These are phyloP conservation scores for Phellinidium pouzarii DNA, from an alignment of 1,284 basidiomycete genomes.

Conservation along the genomic window DNA sequence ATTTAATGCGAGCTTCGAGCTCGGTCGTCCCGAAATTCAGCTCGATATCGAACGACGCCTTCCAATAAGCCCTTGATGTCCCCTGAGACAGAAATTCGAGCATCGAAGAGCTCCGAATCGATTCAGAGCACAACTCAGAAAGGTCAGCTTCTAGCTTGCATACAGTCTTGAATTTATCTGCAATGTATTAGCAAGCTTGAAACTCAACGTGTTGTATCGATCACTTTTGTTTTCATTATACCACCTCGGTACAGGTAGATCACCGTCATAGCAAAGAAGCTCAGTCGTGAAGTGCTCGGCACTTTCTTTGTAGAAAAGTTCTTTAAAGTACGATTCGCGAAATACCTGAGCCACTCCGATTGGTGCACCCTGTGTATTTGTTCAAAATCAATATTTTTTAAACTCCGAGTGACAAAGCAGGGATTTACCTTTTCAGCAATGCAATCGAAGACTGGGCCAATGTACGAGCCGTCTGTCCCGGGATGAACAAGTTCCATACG, in stretches of 20 bases:
- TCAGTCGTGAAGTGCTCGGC: neutral
- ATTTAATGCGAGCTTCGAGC: slow-evolving; percentile 72
- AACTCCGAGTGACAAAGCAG: slow-evolving; percentile 26
- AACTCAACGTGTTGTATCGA: neutral
- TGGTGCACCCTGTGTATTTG: slow-evolving; percentile 38
- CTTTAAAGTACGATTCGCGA: neutral
- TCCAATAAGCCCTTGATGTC: slow-evolving; percentile 55
- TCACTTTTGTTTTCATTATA: slow-evolving; percentile 13
- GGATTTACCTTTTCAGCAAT: slow-evolving; percentile 30
- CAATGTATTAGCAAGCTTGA: slow-evolving; percentile 1
- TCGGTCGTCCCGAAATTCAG: slow-evolving; percentile 76
- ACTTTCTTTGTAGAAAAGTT: neutral
- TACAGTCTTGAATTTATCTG: slow-evolving; percentile 64
- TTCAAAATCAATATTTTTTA: slow-evolving; percentile 61
- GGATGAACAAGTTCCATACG: slow-evolving; percentile 25
- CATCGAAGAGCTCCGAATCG: slow-evolving; percentile 36
- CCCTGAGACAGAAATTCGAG: slow-evolving; percentile 28
- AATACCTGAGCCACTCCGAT: neutral
- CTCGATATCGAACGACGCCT: slow-evolving; percentile 71
- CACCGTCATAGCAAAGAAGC: slow-evolving; percentile 2
- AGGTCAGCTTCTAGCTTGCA: slow-evolving; percentile 70
- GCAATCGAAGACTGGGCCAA: slow-evolving; percentile 62
- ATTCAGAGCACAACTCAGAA: slow-evolving; percentile 44
- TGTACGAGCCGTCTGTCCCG: slow-evolving; percentile 52
- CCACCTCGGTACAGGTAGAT: slow-evolving; percentile 6